Base-by-base conservation (phyloP, 208 protist genomes). In the Trypanosoma cruzi region DNA sequence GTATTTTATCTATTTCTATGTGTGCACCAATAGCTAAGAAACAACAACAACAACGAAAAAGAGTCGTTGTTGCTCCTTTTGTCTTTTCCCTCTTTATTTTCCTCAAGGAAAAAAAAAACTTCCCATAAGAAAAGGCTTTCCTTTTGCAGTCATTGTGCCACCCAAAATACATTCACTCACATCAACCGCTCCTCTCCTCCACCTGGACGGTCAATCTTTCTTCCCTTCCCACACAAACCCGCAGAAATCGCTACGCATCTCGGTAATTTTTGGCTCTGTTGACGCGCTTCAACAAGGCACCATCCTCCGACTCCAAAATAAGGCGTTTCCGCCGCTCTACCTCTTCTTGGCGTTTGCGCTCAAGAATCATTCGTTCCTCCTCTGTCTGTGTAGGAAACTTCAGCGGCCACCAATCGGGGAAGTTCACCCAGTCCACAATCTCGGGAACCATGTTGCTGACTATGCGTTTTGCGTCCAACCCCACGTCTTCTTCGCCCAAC, bases 391-490 rank as follows among this genome's bases (percentile, higher is more conserved):
- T 46, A 6, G 86, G 85, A 64, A 71, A 81, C 77, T 93, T 93
- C 40, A 96, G 64, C 34, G 90, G 90, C 90, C 90, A 96, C 88
- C 90, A 96, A 54, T 93, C 85, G 3, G 90, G 90, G 55, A 96
- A 96, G 73, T 91, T 93, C 7, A 96, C 88, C 88, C 90, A 94
- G 54, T 93, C 85, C 55, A 80, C 92, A 37, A 94, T 71, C 68
- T 94, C 86, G n/a, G 90, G 88, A n/a, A 79, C 83, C 85, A 92
- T 92, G 75, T 94, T 86, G 63, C 80, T 57, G 74, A 94, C 81
- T 60, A 94, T 88, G 2, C 80, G 79, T 48, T 89, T 74, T 18
- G 90, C 90, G 65, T 93, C 88, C 10, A 96, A 74, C 0, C 88
- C 84, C 24, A 74, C 80, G 52, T 93, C 82, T 22, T 79, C 84